phyloP scores from a whole-genome alignment of 306 rosid genomes.

The Cucurbita moschata region DNA sequence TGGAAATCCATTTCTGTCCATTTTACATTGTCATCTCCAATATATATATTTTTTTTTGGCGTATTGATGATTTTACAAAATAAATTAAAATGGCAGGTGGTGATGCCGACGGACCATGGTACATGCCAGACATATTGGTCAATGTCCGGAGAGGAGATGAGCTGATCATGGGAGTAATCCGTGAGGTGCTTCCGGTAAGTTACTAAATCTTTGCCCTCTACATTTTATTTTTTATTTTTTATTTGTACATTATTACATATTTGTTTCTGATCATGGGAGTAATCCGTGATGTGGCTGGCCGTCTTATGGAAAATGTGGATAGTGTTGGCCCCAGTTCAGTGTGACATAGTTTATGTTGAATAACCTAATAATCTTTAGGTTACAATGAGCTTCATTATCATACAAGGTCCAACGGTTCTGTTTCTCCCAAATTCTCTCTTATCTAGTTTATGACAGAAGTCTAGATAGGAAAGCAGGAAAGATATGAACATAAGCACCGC shows the following conservation, averaged over 20 bases:
- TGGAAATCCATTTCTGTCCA: not conserved
- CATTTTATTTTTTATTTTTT: not conserved
- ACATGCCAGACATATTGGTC: conserved; percentile 76
- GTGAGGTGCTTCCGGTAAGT: conserved; percentile 88
- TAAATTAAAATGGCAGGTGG: conserved; percentile 44
- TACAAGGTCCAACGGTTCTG: not conserved
- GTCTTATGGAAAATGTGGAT: not conserved
- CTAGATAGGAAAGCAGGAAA: not conserved
- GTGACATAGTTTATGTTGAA: not conserved
- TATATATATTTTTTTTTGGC: not conserved
- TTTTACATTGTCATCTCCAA: not conserved
- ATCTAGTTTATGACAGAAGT: not conserved
- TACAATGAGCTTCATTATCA: not conserved
- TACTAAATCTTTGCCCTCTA: not conserved
- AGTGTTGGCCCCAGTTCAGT: not conserved
- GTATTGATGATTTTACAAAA: not conserved
- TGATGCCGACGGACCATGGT: conserved; percentile 81
- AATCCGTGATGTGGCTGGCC: not conserved
- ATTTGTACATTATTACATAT: not conserved
- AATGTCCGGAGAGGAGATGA: conserved; percentile 76
- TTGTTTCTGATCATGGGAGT: not conserved
- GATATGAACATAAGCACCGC: not conserved
- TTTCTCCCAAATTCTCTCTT: not conserved
- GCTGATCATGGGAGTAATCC: conserved; percentile 42
- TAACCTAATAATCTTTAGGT: not conserved